Evolutionary conservation across 2,329 filamentous ascomycete genomes (phyloP).

Genomic region (Diplodia corticola): DNA sequence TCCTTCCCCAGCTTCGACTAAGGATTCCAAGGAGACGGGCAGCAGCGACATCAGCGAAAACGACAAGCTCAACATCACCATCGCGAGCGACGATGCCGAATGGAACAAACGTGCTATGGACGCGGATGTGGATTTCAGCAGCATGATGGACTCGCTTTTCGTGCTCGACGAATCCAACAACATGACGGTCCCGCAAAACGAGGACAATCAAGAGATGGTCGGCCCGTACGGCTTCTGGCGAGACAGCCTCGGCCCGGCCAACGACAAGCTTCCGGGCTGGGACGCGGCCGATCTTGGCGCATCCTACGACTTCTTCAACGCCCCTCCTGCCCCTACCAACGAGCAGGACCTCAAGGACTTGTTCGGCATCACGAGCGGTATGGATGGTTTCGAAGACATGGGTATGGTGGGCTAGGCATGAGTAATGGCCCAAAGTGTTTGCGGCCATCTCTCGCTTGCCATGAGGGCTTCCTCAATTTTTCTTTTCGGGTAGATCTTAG

Average conservation of each 20-base stretch:
- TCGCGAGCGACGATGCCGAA: conserved; percentile 25
- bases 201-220: conserved; percentile 6
- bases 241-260: conserved; percentile 1
- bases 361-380: conserved; percentile 8
- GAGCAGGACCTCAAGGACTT: conserved; percentile 14
- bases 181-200: conserved; percentile 13
- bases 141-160: conserved; percentile 17
- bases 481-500: not conserved
- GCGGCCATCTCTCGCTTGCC: not conserved
- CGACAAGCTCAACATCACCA: conserved; percentile 43
- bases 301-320: conserved; percentile 18
- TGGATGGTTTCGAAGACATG: conserved; percentile 1
- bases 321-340: conserved; percentile 8
- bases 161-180: conserved; percentile 16
- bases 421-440: not conserved
- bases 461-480: not conserved
- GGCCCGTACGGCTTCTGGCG: conserved; percentile 7
- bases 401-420: not conserved
- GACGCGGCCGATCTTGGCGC: not conserved
- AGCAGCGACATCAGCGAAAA: conserved; percentile 47
- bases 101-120: conserved; percentile 12
- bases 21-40: conserved; percentile 40
- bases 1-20: conserved; percentile 37
- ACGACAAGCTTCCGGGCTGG: conserved; percentile 19
- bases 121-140: conserved; percentile 10